A percentile compares a stretch with the other conserved stretches of the same genome.
Evolutionary conservation across 768 basidiomycete species (phyloP).

Genomic region (Mycena epipterygia): DNA sequence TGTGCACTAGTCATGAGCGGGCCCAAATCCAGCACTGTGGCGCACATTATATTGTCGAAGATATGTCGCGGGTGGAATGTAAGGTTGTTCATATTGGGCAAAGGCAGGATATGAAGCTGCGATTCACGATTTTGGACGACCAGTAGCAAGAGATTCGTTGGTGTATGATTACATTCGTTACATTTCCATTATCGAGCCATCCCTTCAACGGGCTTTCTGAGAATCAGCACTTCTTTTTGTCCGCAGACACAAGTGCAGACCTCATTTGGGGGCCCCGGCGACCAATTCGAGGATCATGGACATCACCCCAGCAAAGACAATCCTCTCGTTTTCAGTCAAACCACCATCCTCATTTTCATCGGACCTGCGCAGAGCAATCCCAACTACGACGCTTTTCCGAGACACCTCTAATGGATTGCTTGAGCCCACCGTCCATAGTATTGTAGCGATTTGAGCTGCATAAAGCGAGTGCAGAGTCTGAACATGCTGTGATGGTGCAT

Average conservation of each 20-base stretch:
- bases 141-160: constrained; percentile 13
- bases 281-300: constrained; percentile 56
- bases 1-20: constrained; percentile 74
- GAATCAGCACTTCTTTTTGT: too few relatives aligned
- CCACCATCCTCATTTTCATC: constrained; percentile 43
- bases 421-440: constrained; percentile 77
- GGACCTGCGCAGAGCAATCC: constrained; percentile 72
- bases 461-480: constrained; percentile 85
- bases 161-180: neutral
- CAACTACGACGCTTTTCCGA: constrained; percentile 78
- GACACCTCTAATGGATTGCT: constrained; percentile 55
- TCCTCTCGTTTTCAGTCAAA: constrained; percentile 56
- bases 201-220: too few relatives aligned
- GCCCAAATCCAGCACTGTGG: constrained; percentile 59
- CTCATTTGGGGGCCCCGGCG: neutral
- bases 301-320: constrained; percentile 66
- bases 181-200: too few relatives aligned
- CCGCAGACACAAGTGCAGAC: neutral
- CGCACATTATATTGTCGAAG: constrained; percentile 62
- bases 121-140: constrained; percentile 15
- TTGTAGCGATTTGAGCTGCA: constrained; percentile 87
- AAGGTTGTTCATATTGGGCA: constrained; percentile 43
- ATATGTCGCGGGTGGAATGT: constrained; percentile 58
- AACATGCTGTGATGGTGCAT: constrained; percentile 75
- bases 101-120: constrained; percentile 16